Evolutionary conservation across 2,329 filamentous ascomycete genomes (phyloP), one percentile per base, ranked within the genome.

Genomic region (Catunica adiposa): DNA sequence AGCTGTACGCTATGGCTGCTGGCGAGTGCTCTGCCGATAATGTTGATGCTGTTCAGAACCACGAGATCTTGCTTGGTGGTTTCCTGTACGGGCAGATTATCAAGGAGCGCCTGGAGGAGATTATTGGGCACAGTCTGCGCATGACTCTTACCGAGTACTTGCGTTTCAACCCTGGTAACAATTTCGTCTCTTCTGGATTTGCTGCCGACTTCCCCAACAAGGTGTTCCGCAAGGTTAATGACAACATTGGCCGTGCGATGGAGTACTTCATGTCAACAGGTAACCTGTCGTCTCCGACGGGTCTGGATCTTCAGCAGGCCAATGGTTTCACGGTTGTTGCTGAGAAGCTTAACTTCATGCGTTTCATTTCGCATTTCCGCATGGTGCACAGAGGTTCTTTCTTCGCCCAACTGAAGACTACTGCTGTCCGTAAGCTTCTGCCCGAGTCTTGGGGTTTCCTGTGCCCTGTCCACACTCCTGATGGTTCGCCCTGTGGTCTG

Each of bases 331-430:
- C 88, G 0, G 89, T 98, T 53, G 89, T 97, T 53, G 92, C 92
- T 2, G 92, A 98, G 67, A 97, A 97, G 76, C 90, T 98, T 66
- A 98, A 98, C 72, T 98, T 97, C 67, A 81, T 94, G 64, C 87
- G 92, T 64, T 98, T 97, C 72, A 94, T 98, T 71, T 92, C 87
- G 68, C 92, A 98, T 69, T 98, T 98, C 77, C 85, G 92, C 62
- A 96, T 96, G 89, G 88, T 98, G 57, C 92, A 98, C 72, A 82
- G 92, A 81, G 92, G 92, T 74, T 92, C 88, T 66, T 98, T 98
- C 78, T 98, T 98, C 68, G 92, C 92, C 2, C 87, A 97, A 67
- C 71, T 98, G 61, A 97, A 96, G 71, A 98, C 92, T 0, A 98
- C 92, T 0, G 92, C 92, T 0, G 92, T 98, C 53, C 81, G 92